A percentile compares a stretch with the other conserved stretches of the same genome.
phyloP scores from a whole-genome alignment of 441 rosid species.

The Omphalea diandra region DNA sequence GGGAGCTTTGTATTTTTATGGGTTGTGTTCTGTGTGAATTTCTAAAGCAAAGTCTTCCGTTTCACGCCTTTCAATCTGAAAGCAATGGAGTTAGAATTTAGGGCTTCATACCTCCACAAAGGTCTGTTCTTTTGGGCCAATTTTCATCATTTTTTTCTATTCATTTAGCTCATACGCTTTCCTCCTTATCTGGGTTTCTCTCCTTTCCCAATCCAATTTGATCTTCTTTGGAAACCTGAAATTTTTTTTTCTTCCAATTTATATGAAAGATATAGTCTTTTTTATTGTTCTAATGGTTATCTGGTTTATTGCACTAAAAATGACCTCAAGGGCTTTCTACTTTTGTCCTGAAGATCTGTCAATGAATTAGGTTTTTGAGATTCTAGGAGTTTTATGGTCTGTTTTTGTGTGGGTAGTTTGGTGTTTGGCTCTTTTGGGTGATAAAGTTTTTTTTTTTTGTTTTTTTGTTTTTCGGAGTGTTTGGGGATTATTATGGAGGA shows the following conservation, averaged over 20 bases:
- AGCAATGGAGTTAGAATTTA: slow-evolving; percentile 50
- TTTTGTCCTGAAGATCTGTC: slow-evolving; percentile 28
- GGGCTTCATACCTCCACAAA: slow-evolving; percentile 51
- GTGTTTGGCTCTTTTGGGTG: slow-evolving; percentile 32
- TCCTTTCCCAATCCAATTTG: neutral
- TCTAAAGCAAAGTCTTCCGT: slow-evolving; percentile 54
- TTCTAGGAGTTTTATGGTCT: slow-evolving; percentile 25
- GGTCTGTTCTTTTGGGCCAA: slow-evolving; percentile 36
- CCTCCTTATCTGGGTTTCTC: slow-evolving; percentile 16
- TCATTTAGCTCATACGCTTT: slow-evolving; percentile 12
- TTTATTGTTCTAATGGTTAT: no score
- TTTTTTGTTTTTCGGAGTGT: slow-evolving; percentile 16
- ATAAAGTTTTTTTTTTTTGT: no score
- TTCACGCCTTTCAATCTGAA: slow-evolving; percentile 62
- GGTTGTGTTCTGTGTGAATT: slow-evolving; percentile 44
- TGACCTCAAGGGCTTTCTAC: slow-evolving; percentile 31
- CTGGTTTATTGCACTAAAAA: slow-evolving; percentile 26
- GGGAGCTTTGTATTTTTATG: slow-evolving; percentile 45
- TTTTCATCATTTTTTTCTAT: slow-evolving; percentile 18
- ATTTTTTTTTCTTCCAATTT: no score
- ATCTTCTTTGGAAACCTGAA: no score
- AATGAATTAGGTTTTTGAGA: slow-evolving; percentile 10
- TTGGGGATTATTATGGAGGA: slow-evolving; percentile 73
- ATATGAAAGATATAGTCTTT: no score
- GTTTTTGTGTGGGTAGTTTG: slow-evolving; percentile 21